Base-by-base conservation (phyloP, 1,284 basidiomycete genomes). In the Heterobasidion occidentale region DNA sequence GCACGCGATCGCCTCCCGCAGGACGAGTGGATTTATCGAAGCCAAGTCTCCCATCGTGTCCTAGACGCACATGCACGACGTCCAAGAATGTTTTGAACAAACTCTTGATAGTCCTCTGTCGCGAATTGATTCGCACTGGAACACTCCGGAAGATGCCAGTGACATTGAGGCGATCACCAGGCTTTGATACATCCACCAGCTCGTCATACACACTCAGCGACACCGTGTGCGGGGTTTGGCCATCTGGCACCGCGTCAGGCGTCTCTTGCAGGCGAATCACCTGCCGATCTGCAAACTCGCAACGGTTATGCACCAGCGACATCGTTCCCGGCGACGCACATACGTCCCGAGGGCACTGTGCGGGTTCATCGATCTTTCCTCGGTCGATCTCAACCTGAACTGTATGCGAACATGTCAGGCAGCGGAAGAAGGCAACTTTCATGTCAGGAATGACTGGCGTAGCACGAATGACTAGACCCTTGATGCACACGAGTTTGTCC, bases 361-460 rank as follows among this genome's bases (percentile, higher is more conserved):
- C 78, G 1, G 97, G 96, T 71, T 99, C 96, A 67, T 89, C 85
- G 64, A 99, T 98, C 70, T 93, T 90, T 45, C 96, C 96, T 11
- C 95, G 87, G 70, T 98, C 94, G 56, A 99, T 97, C 67, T 97
- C 94, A 60, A 92, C 92, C 67, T 93, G 90, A 7, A 94, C 85
- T 6, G 95, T 97, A 71, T 99, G 95, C 58, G 89, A 90, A 71
- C 97, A 99, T 45, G 88, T 89, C n/a, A 93, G 76, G 74, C 96
- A 99, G 51, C 95, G 90, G 84, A 99, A 99, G 77, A 99, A 99
- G 36, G 95, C 96, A 66, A 85, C 81, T 73, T 94, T 94, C 97
- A 99, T 99, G 71, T 99, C 96, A 2, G 97, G 96, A 57, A 99
- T 98, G 66, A 99, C 90, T 4, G 96, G 93, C 0, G 96, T 98